A percentile compares a stretch with the other conserved stretches of the same genome.
Conservation (phyloP, 164 flowering plant species). For the Vitis riparia region DNA sequence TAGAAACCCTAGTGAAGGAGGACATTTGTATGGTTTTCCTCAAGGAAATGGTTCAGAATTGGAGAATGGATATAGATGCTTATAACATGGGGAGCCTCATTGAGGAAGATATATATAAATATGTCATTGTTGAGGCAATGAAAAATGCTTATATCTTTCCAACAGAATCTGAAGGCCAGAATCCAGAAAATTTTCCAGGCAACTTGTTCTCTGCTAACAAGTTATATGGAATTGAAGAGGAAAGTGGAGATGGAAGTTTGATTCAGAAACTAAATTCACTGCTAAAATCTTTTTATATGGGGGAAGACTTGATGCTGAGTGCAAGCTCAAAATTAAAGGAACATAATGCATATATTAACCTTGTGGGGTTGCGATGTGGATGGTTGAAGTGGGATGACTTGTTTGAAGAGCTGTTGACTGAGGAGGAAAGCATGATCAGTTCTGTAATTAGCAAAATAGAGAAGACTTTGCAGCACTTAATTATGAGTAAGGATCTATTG, state of each 20-base stretch:
- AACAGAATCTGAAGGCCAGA: conserved; percentile 7
- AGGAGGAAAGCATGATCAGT: conserved; percentile 27
- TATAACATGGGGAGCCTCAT: conserved; percentile 18
- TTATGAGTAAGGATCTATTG: conserved; percentile 23
- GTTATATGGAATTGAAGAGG: conserved; percentile 2
- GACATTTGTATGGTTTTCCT: conserved; percentile 17
- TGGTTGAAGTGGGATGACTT: conserved; percentile 11
- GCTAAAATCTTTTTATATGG: conserved; percentile 17
- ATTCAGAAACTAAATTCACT: conserved; percentile 28
- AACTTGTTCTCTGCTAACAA: conserved; percentile 3
- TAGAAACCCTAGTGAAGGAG: conserved; percentile 15
- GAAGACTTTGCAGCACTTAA: conserved; percentile 38
- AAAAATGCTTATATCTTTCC: conserved; percentile 18
- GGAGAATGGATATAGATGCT: conserved; percentile 19
- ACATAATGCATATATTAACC: conserved; percentile 14
- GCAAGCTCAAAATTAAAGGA: conserved; percentile 26
- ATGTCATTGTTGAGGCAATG: conserved; percentile 22
- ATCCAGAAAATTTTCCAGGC: conserved; percentile 1
- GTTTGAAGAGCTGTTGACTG: conserved; percentile 14
- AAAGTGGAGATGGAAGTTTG: conserved; percentile 20
- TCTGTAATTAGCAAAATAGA: conserved; percentile 33
- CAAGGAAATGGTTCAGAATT: conserved; percentile 18
- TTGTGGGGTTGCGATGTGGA: conserved; percentile 15
- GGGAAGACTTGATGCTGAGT: conserved; percentile 24
- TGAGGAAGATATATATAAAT: conserved; percentile 28